A percentile compares a stretch with the other conserved stretches of the same genome.
These are phyloP conservation scores for Leptographium galeiforme DNA, from an alignment of 2,329 filamentous ascomycete species.

Conservation along the genomic window DNA sequence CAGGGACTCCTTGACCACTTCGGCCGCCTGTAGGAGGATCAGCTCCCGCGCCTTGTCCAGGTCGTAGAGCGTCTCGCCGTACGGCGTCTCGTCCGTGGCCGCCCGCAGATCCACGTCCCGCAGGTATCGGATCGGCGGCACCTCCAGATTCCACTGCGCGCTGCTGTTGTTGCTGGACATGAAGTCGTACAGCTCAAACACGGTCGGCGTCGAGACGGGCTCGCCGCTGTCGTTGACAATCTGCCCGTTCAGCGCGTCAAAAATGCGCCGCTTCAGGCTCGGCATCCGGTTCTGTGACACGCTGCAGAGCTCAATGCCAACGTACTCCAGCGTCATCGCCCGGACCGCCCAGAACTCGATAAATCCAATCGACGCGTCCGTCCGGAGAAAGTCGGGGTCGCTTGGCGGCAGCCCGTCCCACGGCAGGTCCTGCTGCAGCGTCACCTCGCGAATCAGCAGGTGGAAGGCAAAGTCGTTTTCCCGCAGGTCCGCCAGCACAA, in stretches of 20 bases:
- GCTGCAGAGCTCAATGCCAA: slow-evolving; percentile 70
- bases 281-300: slow-evolving; percentile 60
- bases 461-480: slow-evolving; percentile 68
- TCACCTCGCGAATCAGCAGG: slow-evolving; percentile 55
- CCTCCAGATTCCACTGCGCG: slow-evolving; percentile 32
- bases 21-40: slow-evolving; percentile 54
- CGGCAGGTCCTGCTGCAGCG: slow-evolving; percentile 53
- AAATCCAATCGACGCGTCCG: slow-evolving; percentile 53
- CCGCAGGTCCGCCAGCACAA: slow-evolving; percentile 69
- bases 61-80: slow-evolving; percentile 46
- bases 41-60: slow-evolving; percentile 60
- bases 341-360: slow-evolving; percentile 68
- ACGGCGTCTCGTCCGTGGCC: slow-evolving; percentile 47
- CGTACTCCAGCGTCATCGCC: slow-evolving; percentile 70
- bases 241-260: slow-evolving; percentile 65
- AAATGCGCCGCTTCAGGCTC: slow-evolving; percentile 53
- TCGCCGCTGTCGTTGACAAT: slow-evolving; percentile 54
- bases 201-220: slow-evolving; percentile 52
- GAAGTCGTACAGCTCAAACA: slow-evolving; percentile 93
- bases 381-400: slow-evolving; percentile 54
- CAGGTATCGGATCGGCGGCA: slow-evolving; percentile 46
- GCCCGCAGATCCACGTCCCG: slow-evolving; percentile 52
- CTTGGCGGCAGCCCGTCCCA: slow-evolving; percentile 60
- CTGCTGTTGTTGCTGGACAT: slow-evolving; percentile 41
- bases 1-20: slow-evolving; percentile 28